phyloP scores from a whole-genome alignment of 179 eudicot species.

The Gypsophila paniculata region DNA sequence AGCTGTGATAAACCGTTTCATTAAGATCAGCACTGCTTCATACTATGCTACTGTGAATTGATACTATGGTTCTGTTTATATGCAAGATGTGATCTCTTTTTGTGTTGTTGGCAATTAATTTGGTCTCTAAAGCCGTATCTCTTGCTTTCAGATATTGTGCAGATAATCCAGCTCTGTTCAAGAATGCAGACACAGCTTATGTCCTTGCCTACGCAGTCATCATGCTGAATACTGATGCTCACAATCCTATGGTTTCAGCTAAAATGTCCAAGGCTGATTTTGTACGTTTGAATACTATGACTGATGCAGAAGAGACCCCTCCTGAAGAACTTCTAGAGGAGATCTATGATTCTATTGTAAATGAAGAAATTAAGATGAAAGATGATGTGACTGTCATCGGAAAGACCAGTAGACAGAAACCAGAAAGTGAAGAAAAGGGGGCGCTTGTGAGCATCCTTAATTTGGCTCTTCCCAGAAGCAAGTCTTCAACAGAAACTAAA shows the following conservation, averaged over 20 bases:
- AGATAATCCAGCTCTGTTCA: conserved; percentile 82
- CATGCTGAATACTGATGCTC: conserved; percentile 95
- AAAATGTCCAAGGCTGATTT: conserved; percentile 96
- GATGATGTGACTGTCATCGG: conserved; percentile 53
- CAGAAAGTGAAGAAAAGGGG: conserved; percentile 83
- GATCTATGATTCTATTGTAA: conserved; percentile 86
- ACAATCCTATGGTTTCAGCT: conserved; percentile 92
- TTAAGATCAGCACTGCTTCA: too few relatives aligned
- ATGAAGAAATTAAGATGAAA: conserved; percentile 93
- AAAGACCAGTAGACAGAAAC: conserved; percentile 58
- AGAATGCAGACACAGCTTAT: conserved; percentile 96
- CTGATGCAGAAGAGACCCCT: conserved; percentile 83
- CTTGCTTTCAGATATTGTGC: conserved; percentile 81
- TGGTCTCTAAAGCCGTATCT: conserved; percentile 21
- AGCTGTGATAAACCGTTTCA: not conserved
- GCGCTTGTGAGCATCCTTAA: conserved; percentile 84
- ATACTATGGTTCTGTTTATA: too few relatives aligned
- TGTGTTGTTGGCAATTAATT: conserved; percentile 17
- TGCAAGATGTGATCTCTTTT: not conserved
- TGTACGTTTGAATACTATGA: conserved; percentile 63
- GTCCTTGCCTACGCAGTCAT: conserved; percentile 98
- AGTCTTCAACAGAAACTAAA: conserved; percentile 51
- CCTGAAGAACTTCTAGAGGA: conserved; percentile 81
- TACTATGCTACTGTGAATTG: too few relatives aligned
- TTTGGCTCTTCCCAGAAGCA: conserved; percentile 77